Conservation (phyloP, 441 rosid genomes). For the Populus hybrid region DNA sequence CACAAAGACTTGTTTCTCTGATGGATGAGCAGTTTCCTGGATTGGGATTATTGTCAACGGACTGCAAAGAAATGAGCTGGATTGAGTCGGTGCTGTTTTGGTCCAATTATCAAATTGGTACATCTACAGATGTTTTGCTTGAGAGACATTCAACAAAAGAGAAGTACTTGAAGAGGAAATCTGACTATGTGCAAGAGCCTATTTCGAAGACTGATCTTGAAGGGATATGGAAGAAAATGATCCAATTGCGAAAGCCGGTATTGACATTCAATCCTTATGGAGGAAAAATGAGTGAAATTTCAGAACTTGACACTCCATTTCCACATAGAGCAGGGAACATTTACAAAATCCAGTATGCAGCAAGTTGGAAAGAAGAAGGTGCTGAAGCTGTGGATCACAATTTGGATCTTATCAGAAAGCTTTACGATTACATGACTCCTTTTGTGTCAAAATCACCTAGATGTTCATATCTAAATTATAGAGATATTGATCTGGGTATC, state of each 20-base stretch:
- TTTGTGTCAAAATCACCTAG: conserved; percentile 61
- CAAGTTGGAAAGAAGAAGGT: neutral
- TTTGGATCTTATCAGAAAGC: conserved; percentile 39
- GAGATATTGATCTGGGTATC: conserved; percentile 50
- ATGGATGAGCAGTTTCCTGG: neutral
- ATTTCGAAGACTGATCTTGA: neutral
- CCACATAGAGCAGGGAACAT: neutral
- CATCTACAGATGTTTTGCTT: neutral
- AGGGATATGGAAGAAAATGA: neutral
- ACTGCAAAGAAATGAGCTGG: neutral
- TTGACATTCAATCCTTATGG: neutral
- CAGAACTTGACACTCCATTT: neutral
- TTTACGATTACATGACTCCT: conserved; percentile 49
- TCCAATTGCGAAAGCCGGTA: neutral
- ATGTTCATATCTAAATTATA: conserved; percentile 54
- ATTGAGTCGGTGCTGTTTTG: neutral
- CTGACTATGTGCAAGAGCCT: neutral
- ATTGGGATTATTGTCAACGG: neutral
- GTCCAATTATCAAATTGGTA: neutral
- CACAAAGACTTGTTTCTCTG: neutral
- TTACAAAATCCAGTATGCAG: neutral
- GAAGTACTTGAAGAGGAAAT: neutral
- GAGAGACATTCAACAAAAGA: neutral
- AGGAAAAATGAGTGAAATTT: neutral
- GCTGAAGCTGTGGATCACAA: neutral